phyloP scores from a whole-genome alignment of 2,329 filamentous ascomycete species.

The Bisporella sp. region DNA sequence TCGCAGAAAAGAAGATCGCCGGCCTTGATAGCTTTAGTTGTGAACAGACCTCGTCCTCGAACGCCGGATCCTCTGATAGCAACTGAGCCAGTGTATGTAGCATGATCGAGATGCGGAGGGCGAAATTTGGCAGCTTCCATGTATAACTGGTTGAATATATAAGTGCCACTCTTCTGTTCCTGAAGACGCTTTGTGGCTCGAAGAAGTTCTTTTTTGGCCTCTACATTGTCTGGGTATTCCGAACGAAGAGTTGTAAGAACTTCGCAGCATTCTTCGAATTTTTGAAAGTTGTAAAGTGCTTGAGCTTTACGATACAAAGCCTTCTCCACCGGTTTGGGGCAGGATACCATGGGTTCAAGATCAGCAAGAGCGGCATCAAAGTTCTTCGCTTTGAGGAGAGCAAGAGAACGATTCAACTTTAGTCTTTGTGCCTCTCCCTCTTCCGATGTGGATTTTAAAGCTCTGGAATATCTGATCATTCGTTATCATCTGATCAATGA shows the following conservation, averaged over 20 bases:
- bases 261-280: conserved; percentile 23
- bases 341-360: conserved; percentile 6
- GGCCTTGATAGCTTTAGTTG: conserved; percentile 36
- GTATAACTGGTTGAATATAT: conserved; percentile 32
- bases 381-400: conserved; percentile 23
- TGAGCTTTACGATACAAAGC: conserved; percentile 7
- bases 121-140: conserved; percentile 23
- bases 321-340: conserved; percentile 15
- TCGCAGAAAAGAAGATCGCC: conserved; percentile 49
- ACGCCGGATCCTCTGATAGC: conserved; percentile 32
- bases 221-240: conserved; percentile 22
- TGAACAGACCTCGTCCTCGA: conserved; percentile 44
- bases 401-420: conserved; percentile 30
- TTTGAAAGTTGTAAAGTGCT: conserved; percentile 7
- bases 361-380: conserved; percentile 31
- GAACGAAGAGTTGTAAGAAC: conserved; percentile 14
- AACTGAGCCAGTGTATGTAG: conserved; percentile 37
- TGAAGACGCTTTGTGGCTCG: conserved; percentile 26
- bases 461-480: conserved; percentile 1
- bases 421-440: conserved; percentile 24
- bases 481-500: neutral
- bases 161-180: conserved; percentile 35
- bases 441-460: conserved; percentile 11
- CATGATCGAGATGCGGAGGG: conserved; percentile 39
- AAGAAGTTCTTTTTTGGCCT: conserved; percentile 24